These are phyloP conservation scores for Paulownia fortunei DNA, from an alignment of 257 asterid genomes.

Conservation along the genomic window DNA sequence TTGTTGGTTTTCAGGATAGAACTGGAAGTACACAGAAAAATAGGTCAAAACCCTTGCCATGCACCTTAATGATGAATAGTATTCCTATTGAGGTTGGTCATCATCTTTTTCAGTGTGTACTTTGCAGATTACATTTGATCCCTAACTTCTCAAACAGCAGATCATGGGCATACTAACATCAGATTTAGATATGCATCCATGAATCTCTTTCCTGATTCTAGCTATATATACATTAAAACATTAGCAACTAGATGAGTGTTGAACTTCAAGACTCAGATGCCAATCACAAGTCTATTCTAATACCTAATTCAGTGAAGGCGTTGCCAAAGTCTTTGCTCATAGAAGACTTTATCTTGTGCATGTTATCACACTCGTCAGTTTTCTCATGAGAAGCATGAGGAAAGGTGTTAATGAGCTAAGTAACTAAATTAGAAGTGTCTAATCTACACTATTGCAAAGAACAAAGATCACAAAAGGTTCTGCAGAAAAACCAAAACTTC, in stretches of 20 bases:
- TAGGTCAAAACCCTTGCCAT: not conserved
- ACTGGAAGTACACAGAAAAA: not conserved
- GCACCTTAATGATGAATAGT: not conserved
- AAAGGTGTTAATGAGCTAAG: not conserved
- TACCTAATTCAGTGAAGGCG: not conserved
- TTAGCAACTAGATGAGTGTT: not conserved
- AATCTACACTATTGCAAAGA: not conserved
- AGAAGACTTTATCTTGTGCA: not conserved
- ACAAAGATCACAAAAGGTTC: not conserved
- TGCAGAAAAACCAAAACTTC: not conserved
- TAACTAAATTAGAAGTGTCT: not conserved
- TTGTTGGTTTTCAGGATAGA: not conserved
- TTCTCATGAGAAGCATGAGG: not conserved
- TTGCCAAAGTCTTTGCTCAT: not conserved
- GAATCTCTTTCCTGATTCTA: not conserved
- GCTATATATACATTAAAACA: not conserved
- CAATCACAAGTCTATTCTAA: not conserved
- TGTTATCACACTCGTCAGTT: not conserved
- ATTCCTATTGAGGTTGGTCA: not conserved
- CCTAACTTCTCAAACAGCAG: not conserved
- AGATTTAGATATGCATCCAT: not conserved
- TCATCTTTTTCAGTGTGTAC: not conserved
- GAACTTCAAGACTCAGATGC: not conserved
- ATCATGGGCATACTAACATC: not conserved
- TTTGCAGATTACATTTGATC: not conserved